These are phyloP conservation scores for Eucalyptus pauciflora DNA, from an alignment of 345 rosid genomes.

Conservation along the genomic window DNA sequence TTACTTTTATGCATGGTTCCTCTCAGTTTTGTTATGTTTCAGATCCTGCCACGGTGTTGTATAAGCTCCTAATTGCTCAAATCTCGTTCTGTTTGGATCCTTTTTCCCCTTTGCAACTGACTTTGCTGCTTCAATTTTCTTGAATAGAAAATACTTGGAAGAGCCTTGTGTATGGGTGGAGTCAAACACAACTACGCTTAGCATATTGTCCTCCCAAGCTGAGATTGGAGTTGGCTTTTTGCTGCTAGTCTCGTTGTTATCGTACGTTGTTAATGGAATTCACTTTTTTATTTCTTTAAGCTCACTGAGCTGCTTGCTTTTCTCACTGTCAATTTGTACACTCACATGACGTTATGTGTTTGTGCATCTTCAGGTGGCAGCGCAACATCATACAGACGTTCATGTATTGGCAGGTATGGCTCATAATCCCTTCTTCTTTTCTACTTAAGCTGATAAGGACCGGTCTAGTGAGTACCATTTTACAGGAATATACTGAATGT, in stretches of 20 bases:
- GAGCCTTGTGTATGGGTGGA: conserved; percentile 97
- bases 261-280: conserved; percentile 30
- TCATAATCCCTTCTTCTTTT: background rate
- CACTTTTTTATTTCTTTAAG: background rate
- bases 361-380: conserved; percentile 64
- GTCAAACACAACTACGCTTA: conserved; percentile 74
- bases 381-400: conserved; percentile 94
- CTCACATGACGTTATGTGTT: background rate
- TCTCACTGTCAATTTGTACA: background rate
- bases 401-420: conserved; percentile 96
- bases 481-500: background rate
- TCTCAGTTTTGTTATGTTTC: background rate
- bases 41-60: background rate
- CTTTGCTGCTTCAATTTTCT: background rate
- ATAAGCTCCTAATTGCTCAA: background rate
- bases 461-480: background rate
- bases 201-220: conserved; percentile 79
- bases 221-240: conserved; percentile 93
- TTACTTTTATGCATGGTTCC: background rate
- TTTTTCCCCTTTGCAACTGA: background rate
- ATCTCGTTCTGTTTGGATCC: background rate
- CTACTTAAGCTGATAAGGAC: background rate
- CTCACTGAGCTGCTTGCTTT: background rate
- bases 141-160: conserved; percentile 78
- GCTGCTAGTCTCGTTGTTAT: conserved; percentile 61